phyloP scores from a whole-genome alignment of 148 eudicot species.

The Gaultheria prostrata region DNA sequence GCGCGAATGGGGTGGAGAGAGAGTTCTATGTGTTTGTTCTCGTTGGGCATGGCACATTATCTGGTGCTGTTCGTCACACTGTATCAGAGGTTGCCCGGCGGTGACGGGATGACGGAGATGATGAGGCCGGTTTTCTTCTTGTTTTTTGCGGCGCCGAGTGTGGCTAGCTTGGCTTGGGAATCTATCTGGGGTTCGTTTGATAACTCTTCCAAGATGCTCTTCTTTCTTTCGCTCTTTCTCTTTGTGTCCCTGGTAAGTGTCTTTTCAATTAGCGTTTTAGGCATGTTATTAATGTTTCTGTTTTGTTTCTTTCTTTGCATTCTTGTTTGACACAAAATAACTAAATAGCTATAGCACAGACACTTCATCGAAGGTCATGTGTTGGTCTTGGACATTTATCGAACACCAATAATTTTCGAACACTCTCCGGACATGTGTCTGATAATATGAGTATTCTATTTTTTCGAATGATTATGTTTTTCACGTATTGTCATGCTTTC shows the following conservation, averaged over 20 bases:
- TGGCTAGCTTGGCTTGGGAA: constrained; percentile 44
- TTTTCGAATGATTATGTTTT: no score
- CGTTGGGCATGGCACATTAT: constrained; percentile 71
- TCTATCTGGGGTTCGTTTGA: constrained; percentile 41
- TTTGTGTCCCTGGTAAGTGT: constrained; percentile 43
- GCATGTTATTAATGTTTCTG: no score
- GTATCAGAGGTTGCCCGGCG: constrained; percentile 38
- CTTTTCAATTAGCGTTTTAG: no score
- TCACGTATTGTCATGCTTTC: no score
- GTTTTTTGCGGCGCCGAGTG: constrained; percentile 45
- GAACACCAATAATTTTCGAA: no score
- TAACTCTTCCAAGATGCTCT: constrained; percentile 41
- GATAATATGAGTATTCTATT: no score
- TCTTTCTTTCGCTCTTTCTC: constrained; percentile 44
- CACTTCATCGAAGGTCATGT: no score
- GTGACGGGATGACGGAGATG: constrained; percentile 27
- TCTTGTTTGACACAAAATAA: no score
- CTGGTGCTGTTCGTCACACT: constrained; percentile 46
- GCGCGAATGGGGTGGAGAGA: constrained; percentile 60
- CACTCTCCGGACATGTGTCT: no score
- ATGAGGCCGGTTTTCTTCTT: constrained; percentile 42
- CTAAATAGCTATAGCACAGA: no score
- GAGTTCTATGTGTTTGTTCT: constrained; percentile 49
- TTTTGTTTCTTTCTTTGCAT: no score
- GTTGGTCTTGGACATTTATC: no score